These are phyloP conservation scores for Aspergillus sp. DNA, from an alignment of 2,329 filamentous ascomycete species.

Conservation along the genomic window DNA sequence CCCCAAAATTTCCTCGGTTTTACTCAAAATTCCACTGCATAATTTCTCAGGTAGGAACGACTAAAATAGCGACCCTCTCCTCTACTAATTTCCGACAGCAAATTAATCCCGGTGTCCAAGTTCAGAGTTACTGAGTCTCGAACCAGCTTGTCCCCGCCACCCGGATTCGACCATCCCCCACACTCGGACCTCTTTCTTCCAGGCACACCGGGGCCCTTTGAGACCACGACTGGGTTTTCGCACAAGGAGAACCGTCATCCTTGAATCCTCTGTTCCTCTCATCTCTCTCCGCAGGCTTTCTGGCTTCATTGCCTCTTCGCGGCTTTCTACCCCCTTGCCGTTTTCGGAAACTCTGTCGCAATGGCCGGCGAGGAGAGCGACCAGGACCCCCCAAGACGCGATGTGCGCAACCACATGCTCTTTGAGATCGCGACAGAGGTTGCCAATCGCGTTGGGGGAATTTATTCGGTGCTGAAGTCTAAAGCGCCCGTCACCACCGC, in stretches of 20 bases:
- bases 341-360: not conserved
- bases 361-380: conserved; percentile 60
- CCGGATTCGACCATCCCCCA: conserved; percentile 10
- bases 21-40: not conserved
- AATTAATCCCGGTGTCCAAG: not conserved
- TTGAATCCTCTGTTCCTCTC: not conserved
- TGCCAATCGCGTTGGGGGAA: conserved; percentile 95
- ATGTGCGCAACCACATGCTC: conserved; percentile 92
- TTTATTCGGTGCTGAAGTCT: conserved; percentile 98
- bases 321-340: not conserved
- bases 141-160: conserved; percentile 8
- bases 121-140: not conserved
- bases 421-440: conserved; percentile 98
- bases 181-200: not conserved
- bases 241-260: not conserved
- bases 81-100: not conserved
- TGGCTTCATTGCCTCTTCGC: not conserved
- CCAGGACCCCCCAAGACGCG: conserved; percentile 49
- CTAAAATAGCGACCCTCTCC: not conserved
- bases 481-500: conserved; percentile 97
- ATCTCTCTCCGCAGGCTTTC: not conserved
- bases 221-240: not conserved
- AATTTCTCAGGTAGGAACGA: not conserved
- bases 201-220: not conserved
- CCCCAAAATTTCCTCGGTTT: not conserved